Evolutionary conservation across 768 basidiomycete genomes (phyloP), one percentile per base, ranked within the genome.

Genomic region (Russula griseocarnosa): DNA sequence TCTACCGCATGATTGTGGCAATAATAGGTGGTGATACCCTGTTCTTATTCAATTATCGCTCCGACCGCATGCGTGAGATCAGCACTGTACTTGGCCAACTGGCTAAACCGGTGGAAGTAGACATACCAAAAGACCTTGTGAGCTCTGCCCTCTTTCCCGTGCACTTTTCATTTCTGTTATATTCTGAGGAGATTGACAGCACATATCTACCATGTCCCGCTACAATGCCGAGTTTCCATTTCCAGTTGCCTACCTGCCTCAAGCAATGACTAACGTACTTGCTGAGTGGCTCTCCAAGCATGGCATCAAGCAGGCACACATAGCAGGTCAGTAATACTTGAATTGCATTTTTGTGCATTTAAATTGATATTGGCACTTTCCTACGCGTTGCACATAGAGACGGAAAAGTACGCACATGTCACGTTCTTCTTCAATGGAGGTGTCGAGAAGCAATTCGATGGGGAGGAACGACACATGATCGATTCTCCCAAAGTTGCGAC

Each of bases 341-440:
- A 40, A 6, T 26, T 20, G 0, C 0, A 16, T 18, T 46, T n/a
- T 46, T 10, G 44, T 9, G 44, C 44, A 46, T 46, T 46, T 10
- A 9, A 20, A n/a, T 46, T 10, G 44, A n/a, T n/a, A 46, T 20
- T 8, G 18, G 20, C 42, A 20, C 16, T 6, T 18, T 18, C 40
- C 30, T 53, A 36, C 36, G 10, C 46, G 13, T 24, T 24, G 20
- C 20, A n/a, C n/a, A n/a, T 71, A 83, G 94, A 97, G n/a, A n/a
- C n/a, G n/a, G n/a, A n/a, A n/a, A n/a, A n/a, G n/a, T n/a, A n/a
- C n/a, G n/a, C n/a, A n/a, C 94, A 98, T 72, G 92, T 98, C 60
- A 98, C 94, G 0, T 96, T 97, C 81, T 97, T 96, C 83, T 96
- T 97, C 83, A 97, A 96, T 75, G 95, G 94, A 16, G 94, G 94